A percentile compares a stretch with the other conserved stretches of the same genome.
phyloP scores from a whole-genome alignment of 371 early-diverging fungal genomes.

The Circinella umbellata region DNA sequence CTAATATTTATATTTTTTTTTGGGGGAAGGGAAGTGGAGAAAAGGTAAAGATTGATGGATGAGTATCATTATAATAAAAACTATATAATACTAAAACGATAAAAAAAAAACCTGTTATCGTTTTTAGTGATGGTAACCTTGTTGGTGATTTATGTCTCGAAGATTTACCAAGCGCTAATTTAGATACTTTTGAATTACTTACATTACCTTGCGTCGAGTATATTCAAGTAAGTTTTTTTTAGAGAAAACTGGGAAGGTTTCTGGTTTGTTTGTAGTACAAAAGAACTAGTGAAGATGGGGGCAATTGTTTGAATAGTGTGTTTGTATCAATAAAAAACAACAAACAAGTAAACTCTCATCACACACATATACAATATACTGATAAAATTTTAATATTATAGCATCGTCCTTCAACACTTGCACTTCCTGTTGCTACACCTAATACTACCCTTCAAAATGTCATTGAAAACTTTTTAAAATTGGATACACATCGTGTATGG shows the following conservation, averaged over 20 bases:
- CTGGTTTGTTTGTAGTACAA: neutral
- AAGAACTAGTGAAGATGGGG: neutral
- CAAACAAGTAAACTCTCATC: neutral
- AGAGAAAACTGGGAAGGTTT: neutral
- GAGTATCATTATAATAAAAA: no score
- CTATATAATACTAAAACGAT: no score
- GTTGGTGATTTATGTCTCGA: constrained; percentile 52
- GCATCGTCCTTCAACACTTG: neutral
- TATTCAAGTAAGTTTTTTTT: constrained; percentile 32
- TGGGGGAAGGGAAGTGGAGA: neutral
- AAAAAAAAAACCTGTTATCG: neutral
- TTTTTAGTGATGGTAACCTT: constrained; percentile 35
- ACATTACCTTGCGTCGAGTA: constrained; percentile 51
- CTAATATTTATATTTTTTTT: neutral
- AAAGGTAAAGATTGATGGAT: neutral
- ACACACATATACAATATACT: neutral
- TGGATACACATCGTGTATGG: constrained; percentile 63
- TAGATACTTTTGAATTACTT: constrained; percentile 43
- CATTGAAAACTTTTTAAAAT: constrained; percentile 40
- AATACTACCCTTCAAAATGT: constrained; percentile 35
- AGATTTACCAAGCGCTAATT: constrained; percentile 54
- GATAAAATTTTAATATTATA: neutral
- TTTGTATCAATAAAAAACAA: no score
- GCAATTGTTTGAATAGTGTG: no score
- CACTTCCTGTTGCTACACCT: constrained; percentile 33